These are phyloP conservation scores for Salix exigua DNA, from an alignment of 345 rosid genomes.

Conservation along the genomic window DNA sequence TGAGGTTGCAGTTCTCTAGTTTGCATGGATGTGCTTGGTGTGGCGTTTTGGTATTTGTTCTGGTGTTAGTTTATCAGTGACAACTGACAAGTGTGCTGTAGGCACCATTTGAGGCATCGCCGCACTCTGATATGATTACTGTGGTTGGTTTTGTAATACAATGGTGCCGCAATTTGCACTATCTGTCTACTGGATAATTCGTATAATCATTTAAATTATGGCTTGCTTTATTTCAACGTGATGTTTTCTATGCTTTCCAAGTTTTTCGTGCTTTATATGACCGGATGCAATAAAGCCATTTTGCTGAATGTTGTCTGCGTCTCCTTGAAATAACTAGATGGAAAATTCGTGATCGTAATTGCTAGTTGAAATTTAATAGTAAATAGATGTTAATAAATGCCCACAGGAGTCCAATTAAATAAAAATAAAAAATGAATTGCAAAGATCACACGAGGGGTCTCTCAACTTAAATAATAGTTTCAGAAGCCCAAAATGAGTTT, in stretches of 20 bases:
- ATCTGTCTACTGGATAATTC: neutral
- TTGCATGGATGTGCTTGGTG: neutral
- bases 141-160: conserved; percentile 7
- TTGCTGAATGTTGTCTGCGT: no score
- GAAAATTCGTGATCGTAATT: no score
- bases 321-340: no score
- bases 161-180: conserved; percentile 2
- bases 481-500: no score
- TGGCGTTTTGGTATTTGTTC: neutral
- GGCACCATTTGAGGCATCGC: conserved; percentile 9
- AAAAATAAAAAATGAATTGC: no score
- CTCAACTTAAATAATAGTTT: no score
- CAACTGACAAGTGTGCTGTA: neutral
- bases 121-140: neutral
- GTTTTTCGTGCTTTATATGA: neutral
- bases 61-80: neutral
- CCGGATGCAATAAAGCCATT: neutral
- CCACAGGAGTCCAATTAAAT: no score
- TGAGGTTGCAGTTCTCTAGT: neutral
- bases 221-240: neutral
- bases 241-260: neutral
- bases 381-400: no score
- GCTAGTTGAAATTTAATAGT: no score
- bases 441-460: no score
- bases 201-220: neutral